Conservation (phyloP, 2,329 filamentous ascomycete species). For the Lecanicillium sp. region DNA sequence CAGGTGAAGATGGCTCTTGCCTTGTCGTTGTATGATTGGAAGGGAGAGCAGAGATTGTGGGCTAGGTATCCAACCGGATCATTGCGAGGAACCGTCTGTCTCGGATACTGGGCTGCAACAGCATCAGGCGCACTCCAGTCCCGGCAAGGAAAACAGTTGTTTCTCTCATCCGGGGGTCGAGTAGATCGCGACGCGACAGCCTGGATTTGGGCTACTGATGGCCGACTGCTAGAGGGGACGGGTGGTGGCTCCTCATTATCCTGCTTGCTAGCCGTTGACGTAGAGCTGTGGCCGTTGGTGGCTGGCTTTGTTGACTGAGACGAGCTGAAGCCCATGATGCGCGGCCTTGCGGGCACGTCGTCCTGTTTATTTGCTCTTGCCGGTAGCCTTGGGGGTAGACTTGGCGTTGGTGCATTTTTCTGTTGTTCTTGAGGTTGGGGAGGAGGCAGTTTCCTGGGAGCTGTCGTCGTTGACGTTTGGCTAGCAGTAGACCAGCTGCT, state of each 20-base stretch:
- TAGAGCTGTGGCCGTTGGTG: neutral
- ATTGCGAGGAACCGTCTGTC: conserved; percentile 58
- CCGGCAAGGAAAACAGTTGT: conserved; percentile 70
- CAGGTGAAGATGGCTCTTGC: conserved; percentile 89
- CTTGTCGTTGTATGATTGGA: conserved; percentile 80
- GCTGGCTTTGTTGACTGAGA: conserved; percentile 14
- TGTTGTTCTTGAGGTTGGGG: conserved; percentile 17
- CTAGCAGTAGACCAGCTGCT: conserved; percentile 43
- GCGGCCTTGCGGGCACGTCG: conserved; percentile 1
- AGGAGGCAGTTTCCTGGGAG: conserved; percentile 48
- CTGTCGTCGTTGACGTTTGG: conserved; percentile 36
- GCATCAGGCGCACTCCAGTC: conserved; percentile 80
- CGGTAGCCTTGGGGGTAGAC: conserved; percentile 45
- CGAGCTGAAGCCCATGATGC: conserved; percentile 12
- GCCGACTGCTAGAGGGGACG: conserved; percentile 46
- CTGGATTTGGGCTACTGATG: conserved; percentile 45
- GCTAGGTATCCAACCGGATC: conserved; percentile 70
- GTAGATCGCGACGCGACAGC: conserved; percentile 31
- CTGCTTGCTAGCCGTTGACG: neutral
- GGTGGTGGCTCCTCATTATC: conserved; percentile 21
- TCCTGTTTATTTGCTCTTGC: conserved; percentile 22
- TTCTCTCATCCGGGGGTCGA: conserved; percentile 21
- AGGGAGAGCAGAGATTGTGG: conserved; percentile 68
- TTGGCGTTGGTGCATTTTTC: conserved; percentile 24
- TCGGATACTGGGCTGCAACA: conserved; percentile 72